Percentiles rank a stretch among this genome's conserved stretches.
phyloP scores from a whole-genome alignment of 2,329 filamentous ascomycete species.

The Thelonectria olida region DNA sequence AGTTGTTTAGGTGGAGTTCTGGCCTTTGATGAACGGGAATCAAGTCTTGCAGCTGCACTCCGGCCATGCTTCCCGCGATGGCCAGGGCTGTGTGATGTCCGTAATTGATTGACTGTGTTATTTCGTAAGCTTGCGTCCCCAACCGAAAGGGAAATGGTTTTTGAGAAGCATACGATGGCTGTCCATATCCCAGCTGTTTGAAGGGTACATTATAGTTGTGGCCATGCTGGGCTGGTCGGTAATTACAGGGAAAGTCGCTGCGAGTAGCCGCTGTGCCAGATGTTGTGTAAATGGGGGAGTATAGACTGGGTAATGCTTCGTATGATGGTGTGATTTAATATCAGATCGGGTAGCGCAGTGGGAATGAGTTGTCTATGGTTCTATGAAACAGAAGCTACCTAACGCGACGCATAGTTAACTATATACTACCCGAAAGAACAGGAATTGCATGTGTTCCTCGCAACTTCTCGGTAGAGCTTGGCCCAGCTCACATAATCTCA shows the following conservation, averaged over 20 bases:
- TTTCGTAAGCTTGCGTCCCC: neutral
- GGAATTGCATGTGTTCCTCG: neutral
- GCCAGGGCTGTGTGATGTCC: neutral
- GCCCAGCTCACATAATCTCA: neutral
- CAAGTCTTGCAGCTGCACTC: neutral
- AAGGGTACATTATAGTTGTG: neutral
- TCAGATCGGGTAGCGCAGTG: no score
- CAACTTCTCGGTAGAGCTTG: neutral
- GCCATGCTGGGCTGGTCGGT: neutral
- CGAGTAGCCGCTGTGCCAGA: no score
- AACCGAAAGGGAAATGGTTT: neutral
- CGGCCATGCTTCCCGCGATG: neutral
- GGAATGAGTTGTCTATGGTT: no score
- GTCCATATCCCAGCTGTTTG: neutral
- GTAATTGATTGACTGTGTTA: neutral
- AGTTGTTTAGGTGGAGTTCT: slow-evolving; percentile 25
- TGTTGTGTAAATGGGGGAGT: neutral
- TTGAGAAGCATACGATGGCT: neutral
- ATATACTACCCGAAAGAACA: neutral
- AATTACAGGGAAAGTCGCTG: neutral
- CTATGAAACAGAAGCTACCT: no score
- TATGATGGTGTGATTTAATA: no score
- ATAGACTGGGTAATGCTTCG: no score
- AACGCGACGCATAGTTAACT: neutral
- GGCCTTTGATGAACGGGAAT: neutral